Evolutionary conservation across 2,329 filamentous ascomycete species (phyloP).

Genomic region (Fusarium sambucinum): DNA sequence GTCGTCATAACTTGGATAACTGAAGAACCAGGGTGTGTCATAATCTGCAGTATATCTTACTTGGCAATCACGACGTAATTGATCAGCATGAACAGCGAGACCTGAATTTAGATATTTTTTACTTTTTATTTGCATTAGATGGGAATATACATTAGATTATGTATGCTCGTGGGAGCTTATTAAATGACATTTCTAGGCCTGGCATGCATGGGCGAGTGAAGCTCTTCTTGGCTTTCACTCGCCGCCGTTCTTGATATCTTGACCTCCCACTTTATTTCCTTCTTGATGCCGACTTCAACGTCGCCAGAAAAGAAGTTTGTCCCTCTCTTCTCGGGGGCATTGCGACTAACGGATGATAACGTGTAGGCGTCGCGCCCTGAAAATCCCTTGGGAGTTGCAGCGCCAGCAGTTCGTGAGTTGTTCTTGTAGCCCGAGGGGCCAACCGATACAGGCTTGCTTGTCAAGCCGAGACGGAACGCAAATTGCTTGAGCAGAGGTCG

Average conservation of each 20-base stretch:
- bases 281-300: conserved; percentile 13
- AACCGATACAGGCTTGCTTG: conserved; percentile 28
- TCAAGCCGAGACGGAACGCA: conserved; percentile 27
- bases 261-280: conserved; percentile 32
- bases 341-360: conserved; percentile 24
- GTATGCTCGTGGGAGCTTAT: neutral
- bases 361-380: conserved; percentile 23
- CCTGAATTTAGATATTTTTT: too few species aligned
- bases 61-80: neutral
- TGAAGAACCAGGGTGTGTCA: too few species aligned
- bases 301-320: neutral
- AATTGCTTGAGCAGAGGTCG: conserved; percentile 54
- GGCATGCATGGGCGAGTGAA: conserved; percentile 15
- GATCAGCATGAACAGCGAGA: rapidly evolving
- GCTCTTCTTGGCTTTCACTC: conserved; percentile 38
- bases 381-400: conserved; percentile 35
- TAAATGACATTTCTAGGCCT: neutral
- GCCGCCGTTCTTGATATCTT: conserved; percentile 15
- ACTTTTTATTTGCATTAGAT: neutral
- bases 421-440: conserved; percentile 28
- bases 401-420: conserved; percentile 11
- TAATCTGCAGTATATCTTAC: rapidly evolving
- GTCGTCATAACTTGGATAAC: neutral
- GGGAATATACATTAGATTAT: neutral
- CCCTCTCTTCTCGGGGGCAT: neutral